These are phyloP conservation scores for Nevesoporus exiguus DNA, from an alignment of 768 basidiomycete genomes.

Conservation along the genomic window DNA sequence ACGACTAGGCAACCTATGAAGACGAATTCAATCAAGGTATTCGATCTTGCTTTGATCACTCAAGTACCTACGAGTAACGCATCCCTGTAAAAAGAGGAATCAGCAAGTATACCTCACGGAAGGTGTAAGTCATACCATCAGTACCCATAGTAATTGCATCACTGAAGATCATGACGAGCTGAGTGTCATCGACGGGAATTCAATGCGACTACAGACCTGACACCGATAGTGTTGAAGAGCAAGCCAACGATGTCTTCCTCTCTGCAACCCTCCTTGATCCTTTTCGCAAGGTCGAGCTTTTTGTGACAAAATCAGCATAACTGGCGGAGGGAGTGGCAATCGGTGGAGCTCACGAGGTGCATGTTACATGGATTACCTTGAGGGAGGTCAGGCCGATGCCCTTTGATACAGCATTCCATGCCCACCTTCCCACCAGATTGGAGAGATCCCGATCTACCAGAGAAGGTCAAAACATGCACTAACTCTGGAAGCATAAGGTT, in stretches of 20 bases:
- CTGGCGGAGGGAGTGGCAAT: not conserved
- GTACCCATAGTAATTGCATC: slow-evolving; percentile 92
- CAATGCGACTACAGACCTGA: slow-evolving; percentile 49
- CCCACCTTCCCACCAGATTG: slow-evolving; percentile 89
- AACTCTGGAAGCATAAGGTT: not conserved
- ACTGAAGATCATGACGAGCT: slow-evolving; percentile 32
- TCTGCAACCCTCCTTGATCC: slow-evolving; percentile 79
- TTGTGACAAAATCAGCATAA: slow-evolving; percentile 1
- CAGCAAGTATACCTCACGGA: not conserved
- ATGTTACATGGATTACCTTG: slow-evolving; percentile 84
- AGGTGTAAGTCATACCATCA: slow-evolving; percentile 51
- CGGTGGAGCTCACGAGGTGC: slow-evolving; percentile 56
- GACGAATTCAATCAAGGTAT: not conserved
- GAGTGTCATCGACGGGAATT: not conserved
- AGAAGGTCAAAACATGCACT: slow-evolving; percentile 7
- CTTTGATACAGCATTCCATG: not conserved
- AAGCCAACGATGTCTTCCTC: slow-evolving; percentile 79
- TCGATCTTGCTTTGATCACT: not conserved
- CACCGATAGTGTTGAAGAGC: slow-evolving; percentile 82
- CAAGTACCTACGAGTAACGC: slow-evolving; percentile 70
- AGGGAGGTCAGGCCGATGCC: not conserved
- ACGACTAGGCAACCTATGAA: slow-evolving; percentile 69
- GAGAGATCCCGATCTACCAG: slow-evolving; percentile 76
- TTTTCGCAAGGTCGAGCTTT: slow-evolving; percentile 74
- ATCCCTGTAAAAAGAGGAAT: slow-evolving; percentile 51